Percentiles rank a stretch among this genome's conserved stretches.
These are phyloP conservation scores for Claviceps spartinae DNA, from an alignment of 2,329 filamentous ascomycete species.

Conservation along the genomic window DNA sequence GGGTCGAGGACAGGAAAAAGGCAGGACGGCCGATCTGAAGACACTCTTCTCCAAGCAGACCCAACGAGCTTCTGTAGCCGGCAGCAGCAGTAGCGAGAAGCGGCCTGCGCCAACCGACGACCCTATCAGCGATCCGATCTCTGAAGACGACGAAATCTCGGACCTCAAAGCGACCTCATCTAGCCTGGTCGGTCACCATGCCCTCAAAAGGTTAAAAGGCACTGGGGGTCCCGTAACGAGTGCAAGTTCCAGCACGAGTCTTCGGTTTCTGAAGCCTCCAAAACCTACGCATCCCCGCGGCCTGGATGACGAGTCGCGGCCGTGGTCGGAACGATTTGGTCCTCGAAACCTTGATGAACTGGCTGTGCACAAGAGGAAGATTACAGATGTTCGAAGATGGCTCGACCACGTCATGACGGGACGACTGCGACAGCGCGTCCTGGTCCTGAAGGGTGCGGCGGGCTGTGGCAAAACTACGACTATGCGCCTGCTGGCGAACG, in stretches of 20 bases:
- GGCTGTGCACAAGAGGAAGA: conserved; percentile 89
- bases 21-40: conserved; percentile 41
- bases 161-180: conserved; percentile 34
- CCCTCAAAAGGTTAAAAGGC: conserved; percentile 37
- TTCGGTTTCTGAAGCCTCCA: conserved; percentile 37
- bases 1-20: conserved; percentile 33
- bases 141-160: conserved; percentile 44
- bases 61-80: conserved; percentile 29
- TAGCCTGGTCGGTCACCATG: conserved; percentile 43
- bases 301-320: conserved; percentile 45
- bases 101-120: conserved; percentile 28
- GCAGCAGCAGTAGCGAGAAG: conserved; percentile 14
- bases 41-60: conserved; percentile 49
- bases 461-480: conserved; percentile 91
- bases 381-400: conserved; percentile 74
- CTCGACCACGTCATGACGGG: conserved; percentile 60
- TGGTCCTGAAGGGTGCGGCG: conserved; percentile 80
- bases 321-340: conserved; percentile 80
- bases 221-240: conserved; percentile 12
- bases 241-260: conserved; percentile 25
- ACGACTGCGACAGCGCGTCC: conserved; percentile 51
- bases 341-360: conserved; percentile 67
- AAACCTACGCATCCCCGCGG: conserved; percentile 13
- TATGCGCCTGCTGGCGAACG: conserved; percentile 59
- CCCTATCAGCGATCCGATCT: conserved; percentile 42